Evolutionary conservation across 2,329 filamentous ascomycete genomes (phyloP), one percentile per base, ranked within the genome.

Genomic region (Fusarium sterilihyphosum): DNA sequence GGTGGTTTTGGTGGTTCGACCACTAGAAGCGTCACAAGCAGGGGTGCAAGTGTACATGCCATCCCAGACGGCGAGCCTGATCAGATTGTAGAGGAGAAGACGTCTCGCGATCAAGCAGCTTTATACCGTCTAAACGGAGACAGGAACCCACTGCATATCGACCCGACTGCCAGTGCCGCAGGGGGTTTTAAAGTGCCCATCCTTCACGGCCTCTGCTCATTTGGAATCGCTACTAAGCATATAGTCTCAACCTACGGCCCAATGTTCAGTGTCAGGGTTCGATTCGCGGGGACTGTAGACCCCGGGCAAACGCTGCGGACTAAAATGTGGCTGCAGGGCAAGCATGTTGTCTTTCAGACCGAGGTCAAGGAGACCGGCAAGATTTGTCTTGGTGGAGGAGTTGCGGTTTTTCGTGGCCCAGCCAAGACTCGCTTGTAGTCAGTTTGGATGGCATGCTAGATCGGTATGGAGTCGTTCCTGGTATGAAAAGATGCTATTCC

Each of bases 391-490:
- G 38, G 38, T 1, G 38, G 38, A 22, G 38, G 38, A 22, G 12
- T 41, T 41, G 40, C 40, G 13, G 40, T 41, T 16, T 22, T 41
- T 41, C 22, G 40, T 41, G 13, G 22, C 40, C 20, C 8, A n/a
- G 20, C 13, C 6, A 41, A 41, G 22, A 41, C 13, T n/a, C 40
- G 14, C 22, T 41, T 41, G 13, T 41, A 41, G 8, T 14, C 40
- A n/a, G 13, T 41, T n/a, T n/a, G 13, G 5, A n/a, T 6, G 14
- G 20, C 12, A 9, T 22, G 3, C 0, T 2, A 22, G 38, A 13
- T 14, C 14, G 20, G 20, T 22, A 14, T 22, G 0, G 11, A 22
- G 20, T 41, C 4, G 12, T 22, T 41, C 13, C 20, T 22, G 11
- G 22, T 41, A 9, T 41, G 1, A 13, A 33, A 6, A 33, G 31